These are phyloP conservation scores for Heliocybe sulcata DNA, from an alignment of 1,284 basidiomycete genomes.

Conservation along the genomic window DNA sequence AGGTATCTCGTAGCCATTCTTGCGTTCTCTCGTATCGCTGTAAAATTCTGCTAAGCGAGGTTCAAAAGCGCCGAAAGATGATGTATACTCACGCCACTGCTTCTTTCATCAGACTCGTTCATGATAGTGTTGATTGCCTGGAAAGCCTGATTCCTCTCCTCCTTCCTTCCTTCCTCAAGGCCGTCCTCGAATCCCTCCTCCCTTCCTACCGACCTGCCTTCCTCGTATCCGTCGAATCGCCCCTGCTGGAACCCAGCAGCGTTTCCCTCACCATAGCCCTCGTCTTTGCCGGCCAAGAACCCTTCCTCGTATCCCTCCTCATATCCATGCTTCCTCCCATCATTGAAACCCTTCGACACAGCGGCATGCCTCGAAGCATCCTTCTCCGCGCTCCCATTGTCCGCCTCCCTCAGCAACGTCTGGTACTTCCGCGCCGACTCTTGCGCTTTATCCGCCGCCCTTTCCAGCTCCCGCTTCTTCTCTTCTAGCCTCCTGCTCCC, in stretches of 20 bases:
- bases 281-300: slow-evolving; percentile 35
- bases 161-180: slow-evolving; percentile 32
- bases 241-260: slow-evolving; percentile 39
- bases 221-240: slow-evolving; percentile 27
- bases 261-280: slow-evolving; percentile 39
- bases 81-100: slow-evolving; percentile 22
- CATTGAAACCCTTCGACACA: slow-evolving; percentile 33
- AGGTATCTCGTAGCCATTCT: background rate
- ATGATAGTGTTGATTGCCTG: slow-evolving; percentile 49
- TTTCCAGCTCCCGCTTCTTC: slow-evolving; percentile 40
- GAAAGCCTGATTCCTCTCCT: slow-evolving; percentile 42
- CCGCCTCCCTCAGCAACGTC: slow-evolving; percentile 34
- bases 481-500: slow-evolving; percentile 35
- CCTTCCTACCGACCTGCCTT: slow-evolving; percentile 31
- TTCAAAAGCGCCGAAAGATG: slow-evolving; percentile 4
- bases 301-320: slow-evolving; percentile 26
- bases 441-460: slow-evolving; percentile 36
- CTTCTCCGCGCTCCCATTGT: slow-evolving; percentile 25
- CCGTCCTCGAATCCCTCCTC: slow-evolving; percentile 37
- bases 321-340: slow-evolving; percentile 28
- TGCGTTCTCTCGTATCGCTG: slow-evolving; percentile 1
- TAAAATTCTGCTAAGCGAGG: background rate
- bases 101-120: slow-evolving; percentile 26
- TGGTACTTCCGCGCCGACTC: slow-evolving; percentile 40
- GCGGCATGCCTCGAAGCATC: slow-evolving; percentile 27